A percentile compares a stretch with the other conserved stretches of the same genome.
phyloP scores from a whole-genome alignment of 2,329 filamentous ascomycete species.

The Pseudomassariella vexata region DNA sequence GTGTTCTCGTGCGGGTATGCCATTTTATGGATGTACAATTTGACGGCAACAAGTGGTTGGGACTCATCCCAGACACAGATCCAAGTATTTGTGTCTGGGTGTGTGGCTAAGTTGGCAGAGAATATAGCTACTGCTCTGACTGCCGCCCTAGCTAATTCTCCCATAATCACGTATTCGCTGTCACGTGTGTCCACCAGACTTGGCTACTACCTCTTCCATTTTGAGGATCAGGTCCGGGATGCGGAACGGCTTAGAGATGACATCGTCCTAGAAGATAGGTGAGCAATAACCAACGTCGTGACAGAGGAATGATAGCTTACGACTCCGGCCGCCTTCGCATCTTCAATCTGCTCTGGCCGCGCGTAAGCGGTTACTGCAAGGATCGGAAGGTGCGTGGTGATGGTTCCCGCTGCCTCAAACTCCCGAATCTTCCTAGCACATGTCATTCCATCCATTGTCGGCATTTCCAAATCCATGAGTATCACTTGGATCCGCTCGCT shows the following conservation, averaged over 20 bases:
- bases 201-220: constrained; percentile 49
- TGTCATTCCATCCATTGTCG: constrained; percentile 74
- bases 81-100: too few species aligned
- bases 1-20: too few species aligned
- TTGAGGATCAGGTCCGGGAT: constrained; percentile 65
- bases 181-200: too few species aligned
- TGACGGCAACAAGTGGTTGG: too few species aligned
- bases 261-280: constrained; percentile 51
- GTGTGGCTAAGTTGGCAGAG: too few species aligned
- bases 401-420: constrained; percentile 55
- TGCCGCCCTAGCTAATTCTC: too few species aligned
- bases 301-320: constrained; percentile 36
- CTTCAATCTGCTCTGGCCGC: constrained; percentile 65
- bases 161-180: too few species aligned
- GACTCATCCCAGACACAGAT: too few species aligned
- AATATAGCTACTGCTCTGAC: too few species aligned
- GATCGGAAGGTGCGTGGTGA: constrained; percentile 65
- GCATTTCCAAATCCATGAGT: constrained; percentile 80
- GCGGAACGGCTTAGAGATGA: constrained; percentile 77
- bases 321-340: constrained; percentile 67
- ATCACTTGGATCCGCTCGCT: constrained; percentile 59
- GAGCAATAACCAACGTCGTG: constrained; percentile 8
- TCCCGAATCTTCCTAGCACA: constrained; percentile 65
- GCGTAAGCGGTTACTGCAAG: constrained; percentile 83
- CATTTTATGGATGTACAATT: too few species aligned